Conservation (phyloP, 257 asterid species). For the Sherardia arvensis region DNA sequence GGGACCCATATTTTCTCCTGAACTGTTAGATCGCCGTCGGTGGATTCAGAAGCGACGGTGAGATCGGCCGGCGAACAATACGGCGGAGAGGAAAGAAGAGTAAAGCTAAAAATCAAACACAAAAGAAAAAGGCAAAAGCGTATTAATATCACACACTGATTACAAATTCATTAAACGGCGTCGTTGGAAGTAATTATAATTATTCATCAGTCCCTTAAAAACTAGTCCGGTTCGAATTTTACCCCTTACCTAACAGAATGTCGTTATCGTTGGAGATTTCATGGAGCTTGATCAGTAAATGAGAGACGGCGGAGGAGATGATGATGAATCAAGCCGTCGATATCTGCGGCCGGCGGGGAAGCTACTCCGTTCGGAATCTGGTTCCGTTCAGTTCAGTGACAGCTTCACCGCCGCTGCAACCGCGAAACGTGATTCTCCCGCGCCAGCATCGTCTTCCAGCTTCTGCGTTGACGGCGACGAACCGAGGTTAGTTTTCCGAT, state of each 20-base stretch:
- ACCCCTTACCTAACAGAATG: background rate
- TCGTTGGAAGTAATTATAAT: background rate
- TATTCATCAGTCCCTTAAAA: background rate
- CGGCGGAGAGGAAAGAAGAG: background rate
- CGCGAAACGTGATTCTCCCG: conserved; percentile 12
- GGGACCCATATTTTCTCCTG: conserved; percentile 34
- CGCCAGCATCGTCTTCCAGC: conserved; percentile 7
- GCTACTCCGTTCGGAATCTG: conserved; percentile 11
- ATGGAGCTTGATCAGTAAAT: background rate
- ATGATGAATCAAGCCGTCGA: conserved; percentile 49
- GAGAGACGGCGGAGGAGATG: conserved; percentile 24
- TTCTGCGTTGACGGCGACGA: conserved; percentile 7
- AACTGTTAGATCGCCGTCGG: background rate
- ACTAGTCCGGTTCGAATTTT: background rate
- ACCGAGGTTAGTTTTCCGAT: conserved; percentile 28
- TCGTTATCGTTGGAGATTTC: background rate
- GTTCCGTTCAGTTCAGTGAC: background rate
- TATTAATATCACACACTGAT: background rate
- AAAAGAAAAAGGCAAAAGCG: background rate
- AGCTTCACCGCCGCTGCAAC: conserved; percentile 13
- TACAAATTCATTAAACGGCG: background rate
- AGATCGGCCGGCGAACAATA: background rate
- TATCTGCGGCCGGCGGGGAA: conserved; percentile 13
- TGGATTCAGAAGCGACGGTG: background rate
- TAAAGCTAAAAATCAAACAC: background rate